Percentiles rank a stretch among this genome's conserved stretches.
phyloP scores from a whole-genome alignment of 306 rosid species.

The Medicago ruthenica region DNA sequence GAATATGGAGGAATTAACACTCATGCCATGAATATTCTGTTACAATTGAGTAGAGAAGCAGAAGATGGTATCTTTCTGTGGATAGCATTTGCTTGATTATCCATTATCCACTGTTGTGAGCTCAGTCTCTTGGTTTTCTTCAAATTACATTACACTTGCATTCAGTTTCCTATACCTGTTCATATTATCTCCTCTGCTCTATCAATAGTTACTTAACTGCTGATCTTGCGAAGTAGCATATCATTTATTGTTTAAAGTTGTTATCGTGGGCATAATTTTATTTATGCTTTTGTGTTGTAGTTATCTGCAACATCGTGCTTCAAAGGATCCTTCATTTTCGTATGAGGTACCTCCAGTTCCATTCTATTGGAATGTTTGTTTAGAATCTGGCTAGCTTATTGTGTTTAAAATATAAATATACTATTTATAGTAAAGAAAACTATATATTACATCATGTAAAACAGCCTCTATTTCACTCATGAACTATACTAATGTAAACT shows the following conservation, averaged over 20 bases:
- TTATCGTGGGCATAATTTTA: slow-evolving; percentile 34
- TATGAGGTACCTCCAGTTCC: slow-evolving; percentile 76
- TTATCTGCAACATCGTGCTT: slow-evolving; percentile 82
- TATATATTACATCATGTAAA: slow-evolving; percentile 9
- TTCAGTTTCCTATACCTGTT: too few species aligned
- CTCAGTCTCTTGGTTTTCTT: too few species aligned
- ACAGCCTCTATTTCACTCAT: slow-evolving; percentile 31
- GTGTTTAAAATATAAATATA: slow-evolving; percentile 1
- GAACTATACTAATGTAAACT: slow-evolving; percentile 18
- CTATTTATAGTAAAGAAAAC: not conserved
- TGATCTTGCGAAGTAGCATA: slow-evolving; percentile 9
- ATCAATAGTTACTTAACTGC: not conserved
- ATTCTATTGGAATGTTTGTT: slow-evolving; percentile 25
- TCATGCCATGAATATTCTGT: too few species aligned
- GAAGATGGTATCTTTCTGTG: too few species aligned
- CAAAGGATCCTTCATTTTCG: slow-evolving; percentile 80
- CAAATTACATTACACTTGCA: too few species aligned
- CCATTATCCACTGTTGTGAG: too few species aligned
- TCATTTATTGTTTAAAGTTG: slow-evolving; percentile 37
- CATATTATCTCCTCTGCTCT: too few species aligned
- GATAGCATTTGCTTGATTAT: too few species aligned
- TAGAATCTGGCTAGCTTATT: slow-evolving; percentile 35
- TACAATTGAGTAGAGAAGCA: too few species aligned
- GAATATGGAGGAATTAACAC: too few species aligned
- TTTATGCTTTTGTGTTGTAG: slow-evolving; percentile 55